Evolutionary conservation across 208 protist species (phyloP).

Genomic region (Acanthamoeba sp.): DNA sequence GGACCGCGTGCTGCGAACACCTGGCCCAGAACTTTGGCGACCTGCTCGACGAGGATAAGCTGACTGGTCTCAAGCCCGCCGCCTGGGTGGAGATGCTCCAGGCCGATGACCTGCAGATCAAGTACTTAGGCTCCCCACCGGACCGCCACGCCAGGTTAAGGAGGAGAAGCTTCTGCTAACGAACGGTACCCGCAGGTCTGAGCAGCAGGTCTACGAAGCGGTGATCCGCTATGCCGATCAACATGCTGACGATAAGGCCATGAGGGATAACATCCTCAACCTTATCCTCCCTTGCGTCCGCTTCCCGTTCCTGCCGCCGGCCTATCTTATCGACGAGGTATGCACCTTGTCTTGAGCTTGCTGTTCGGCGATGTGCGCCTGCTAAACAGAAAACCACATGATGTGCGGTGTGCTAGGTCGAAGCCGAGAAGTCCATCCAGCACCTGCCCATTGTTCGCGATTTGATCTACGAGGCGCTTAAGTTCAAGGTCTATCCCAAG

Average conservation of each 20-base stretch:
- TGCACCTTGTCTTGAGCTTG: background rate
- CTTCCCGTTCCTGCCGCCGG: slow-evolving; percentile 10
- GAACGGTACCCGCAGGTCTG: background rate
- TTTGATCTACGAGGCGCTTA: slow-evolving; percentile 14
- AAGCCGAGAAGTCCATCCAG: background rate
- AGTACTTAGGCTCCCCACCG: slow-evolving; percentile 24
- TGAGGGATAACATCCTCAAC: background rate
- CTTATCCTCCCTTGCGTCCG: slow-evolving; percentile 29
- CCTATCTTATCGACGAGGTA: slow-evolving; percentile 24
- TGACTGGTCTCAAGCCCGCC: background rate
- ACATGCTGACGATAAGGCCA: background rate
- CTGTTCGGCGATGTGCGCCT: background rate
- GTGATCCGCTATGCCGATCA: slow-evolving; percentile 51
- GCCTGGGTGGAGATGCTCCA: slow-evolving; percentile 57
- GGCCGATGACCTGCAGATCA: slow-evolving; percentile 51
- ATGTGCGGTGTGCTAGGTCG: background rate
- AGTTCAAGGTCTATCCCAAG: slow-evolving; percentile 46
- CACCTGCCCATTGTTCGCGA: slow-evolving; percentile 38
- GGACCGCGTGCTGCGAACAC: slow-evolving; percentile 29
- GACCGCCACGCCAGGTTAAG: too few species aligned
- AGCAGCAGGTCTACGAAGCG: slow-evolving; percentile 58
- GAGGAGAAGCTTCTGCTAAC: background rate
- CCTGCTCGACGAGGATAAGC: slow-evolving; percentile 9
- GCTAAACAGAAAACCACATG: background rate
- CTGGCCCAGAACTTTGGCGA: slow-evolving; percentile 55